These are phyloP conservation scores for Diplodia sapinea DNA, from an alignment of 2,329 filamentous ascomycete species.

Conservation along the genomic window DNA sequence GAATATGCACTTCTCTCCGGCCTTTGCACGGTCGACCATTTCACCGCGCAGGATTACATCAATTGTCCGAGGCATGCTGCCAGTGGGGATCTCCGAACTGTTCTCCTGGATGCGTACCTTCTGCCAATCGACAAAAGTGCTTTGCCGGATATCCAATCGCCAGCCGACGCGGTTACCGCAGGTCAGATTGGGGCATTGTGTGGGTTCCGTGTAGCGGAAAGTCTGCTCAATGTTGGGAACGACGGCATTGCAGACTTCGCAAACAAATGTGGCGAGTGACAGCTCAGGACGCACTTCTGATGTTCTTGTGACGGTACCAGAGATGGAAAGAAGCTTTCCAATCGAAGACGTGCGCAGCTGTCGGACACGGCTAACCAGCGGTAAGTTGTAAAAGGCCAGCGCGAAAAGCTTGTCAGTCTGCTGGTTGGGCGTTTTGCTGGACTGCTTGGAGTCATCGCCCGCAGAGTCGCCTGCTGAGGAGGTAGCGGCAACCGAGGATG, in stretches of 20 bases:
- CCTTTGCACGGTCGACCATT: slow-evolving; percentile 96
- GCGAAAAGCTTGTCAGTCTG: slow-evolving; percentile 97
- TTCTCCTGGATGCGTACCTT: slow-evolving; percentile 98
- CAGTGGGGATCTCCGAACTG: slow-evolving; percentile 95
- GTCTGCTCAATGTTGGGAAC: slow-evolving; percentile 95
- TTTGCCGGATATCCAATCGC: slow-evolving; percentile 95
- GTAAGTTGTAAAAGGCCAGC: slow-evolving; percentile 90
- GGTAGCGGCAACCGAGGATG: slow-evolving; percentile 74
- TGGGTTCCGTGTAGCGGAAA: slow-evolving; percentile 95
- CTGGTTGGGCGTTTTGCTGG: slow-evolving; percentile 82
- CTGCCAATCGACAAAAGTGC: slow-evolving; percentile 98
- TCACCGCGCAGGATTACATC: slow-evolving; percentile 95
- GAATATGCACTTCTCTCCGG: slow-evolving; percentile 97
- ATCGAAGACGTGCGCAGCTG: slow-evolving; percentile 88
- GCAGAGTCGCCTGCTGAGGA: slow-evolving; percentile 65
- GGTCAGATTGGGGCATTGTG: slow-evolving; percentile 85
- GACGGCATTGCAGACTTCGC: slow-evolving; percentile 82
- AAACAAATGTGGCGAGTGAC: slow-evolving; percentile 89
- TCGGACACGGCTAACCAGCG: slow-evolving; percentile 83
- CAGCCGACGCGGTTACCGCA: slow-evolving; percentile 93
- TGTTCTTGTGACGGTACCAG: slow-evolving; percentile 93
- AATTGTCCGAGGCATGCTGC: slow-evolving; percentile 98
- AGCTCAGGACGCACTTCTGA: slow-evolving; percentile 96
- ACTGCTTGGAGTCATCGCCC: slow-evolving; percentile 53
- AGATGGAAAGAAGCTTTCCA: slow-evolving; percentile 91